A percentile compares a stretch with the other conserved stretches of the same genome.
phyloP scores from a whole-genome alignment of 2,329 filamentous ascomycete species.

The Phoma sp. region DNA sequence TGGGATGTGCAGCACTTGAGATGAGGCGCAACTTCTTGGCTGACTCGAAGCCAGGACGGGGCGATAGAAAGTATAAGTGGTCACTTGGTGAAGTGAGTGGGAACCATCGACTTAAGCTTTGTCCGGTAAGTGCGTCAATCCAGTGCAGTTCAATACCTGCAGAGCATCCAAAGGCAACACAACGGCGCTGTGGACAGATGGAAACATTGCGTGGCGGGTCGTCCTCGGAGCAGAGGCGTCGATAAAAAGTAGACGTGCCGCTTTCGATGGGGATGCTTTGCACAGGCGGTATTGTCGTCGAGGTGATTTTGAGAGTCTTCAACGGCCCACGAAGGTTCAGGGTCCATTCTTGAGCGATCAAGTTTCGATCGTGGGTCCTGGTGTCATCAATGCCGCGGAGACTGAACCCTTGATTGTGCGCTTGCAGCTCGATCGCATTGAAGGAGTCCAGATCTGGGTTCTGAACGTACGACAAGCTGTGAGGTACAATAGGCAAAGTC shows the following conservation, averaged over 20 bases:
- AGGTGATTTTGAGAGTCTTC: not conserved
- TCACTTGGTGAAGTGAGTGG: conserved; percentile 63
- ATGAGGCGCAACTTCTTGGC: conserved; percentile 67
- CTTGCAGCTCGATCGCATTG: conserved; percentile 37
- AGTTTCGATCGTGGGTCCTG: conserved; percentile 29
- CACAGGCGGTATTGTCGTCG: not conserved
- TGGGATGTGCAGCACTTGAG: conserved; percentile 63
- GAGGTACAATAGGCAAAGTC: not conserved
- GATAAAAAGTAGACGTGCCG: conserved; percentile 52
- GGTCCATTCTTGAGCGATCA: conserved; percentile 44
- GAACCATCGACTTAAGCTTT: conserved; percentile 64
- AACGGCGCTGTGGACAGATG: conserved; percentile 69
- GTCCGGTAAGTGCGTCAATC: conserved; percentile 58
- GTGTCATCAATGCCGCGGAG: conserved; percentile 34
- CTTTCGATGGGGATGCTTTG: conserved; percentile 38
- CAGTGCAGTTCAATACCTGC: conserved; percentile 71
- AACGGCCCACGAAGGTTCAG: conserved; percentile 27
- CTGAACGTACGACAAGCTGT: conserved; percentile 3
- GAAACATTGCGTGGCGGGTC: conserved; percentile 71
- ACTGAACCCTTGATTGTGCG: conserved; percentile 29
- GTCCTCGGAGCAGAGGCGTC: conserved; percentile 65
- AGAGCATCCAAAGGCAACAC: conserved; percentile 70
- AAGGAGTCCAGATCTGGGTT: conserved; percentile 19
- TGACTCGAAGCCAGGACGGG: conserved; percentile 59
- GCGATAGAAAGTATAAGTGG: conserved; percentile 67